These are phyloP conservation scores for Suillus subalutaceus DNA, from an alignment of 768 basidiomycete species.

Conservation along the genomic window DNA sequence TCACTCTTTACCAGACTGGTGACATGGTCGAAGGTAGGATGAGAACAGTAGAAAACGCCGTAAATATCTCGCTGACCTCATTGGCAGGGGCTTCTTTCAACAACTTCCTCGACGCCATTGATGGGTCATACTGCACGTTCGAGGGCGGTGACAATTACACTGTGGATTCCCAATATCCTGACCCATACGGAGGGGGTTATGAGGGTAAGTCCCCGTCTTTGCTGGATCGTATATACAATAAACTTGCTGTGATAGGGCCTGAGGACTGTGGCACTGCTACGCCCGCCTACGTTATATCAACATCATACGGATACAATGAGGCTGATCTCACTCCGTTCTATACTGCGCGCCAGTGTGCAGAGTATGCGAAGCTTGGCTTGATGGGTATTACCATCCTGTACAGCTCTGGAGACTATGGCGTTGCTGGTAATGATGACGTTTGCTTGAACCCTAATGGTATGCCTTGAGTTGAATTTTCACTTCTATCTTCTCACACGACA, in stretches of 20 bases:
- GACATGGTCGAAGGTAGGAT: constrained; percentile 43
- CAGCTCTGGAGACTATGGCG: constrained; percentile 35
- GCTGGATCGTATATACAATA: too few species aligned
- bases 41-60: not conserved
- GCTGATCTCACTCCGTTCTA: constrained; percentile 39
- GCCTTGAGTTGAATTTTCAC: not conserved
- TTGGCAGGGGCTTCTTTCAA: constrained; percentile 47
- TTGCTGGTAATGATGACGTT: constrained; percentile 27
- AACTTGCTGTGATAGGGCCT: constrained; percentile 16
- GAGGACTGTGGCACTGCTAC: constrained; percentile 40
- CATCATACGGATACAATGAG: constrained; percentile 46
- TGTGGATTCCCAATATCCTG: constrained; percentile 40
- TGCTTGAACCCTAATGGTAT: constrained; percentile 37
- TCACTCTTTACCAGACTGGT: constrained; percentile 49
- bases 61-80: not conserved
- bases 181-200: constrained; percentile 26
- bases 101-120: constrained; percentile 50
- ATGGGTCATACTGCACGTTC: constrained; percentile 46
- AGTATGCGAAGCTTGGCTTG: constrained; percentile 49
- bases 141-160: constrained; percentile 44
- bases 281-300: constrained; percentile 45
- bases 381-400: constrained; percentile 40
- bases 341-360: constrained; percentile 44
- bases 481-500: not conserved
- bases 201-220: constrained; percentile 12